These are phyloP conservation scores for Polygonum maritimum DNA, from an alignment of 148 eudicot genomes.

Conservation along the genomic window DNA sequence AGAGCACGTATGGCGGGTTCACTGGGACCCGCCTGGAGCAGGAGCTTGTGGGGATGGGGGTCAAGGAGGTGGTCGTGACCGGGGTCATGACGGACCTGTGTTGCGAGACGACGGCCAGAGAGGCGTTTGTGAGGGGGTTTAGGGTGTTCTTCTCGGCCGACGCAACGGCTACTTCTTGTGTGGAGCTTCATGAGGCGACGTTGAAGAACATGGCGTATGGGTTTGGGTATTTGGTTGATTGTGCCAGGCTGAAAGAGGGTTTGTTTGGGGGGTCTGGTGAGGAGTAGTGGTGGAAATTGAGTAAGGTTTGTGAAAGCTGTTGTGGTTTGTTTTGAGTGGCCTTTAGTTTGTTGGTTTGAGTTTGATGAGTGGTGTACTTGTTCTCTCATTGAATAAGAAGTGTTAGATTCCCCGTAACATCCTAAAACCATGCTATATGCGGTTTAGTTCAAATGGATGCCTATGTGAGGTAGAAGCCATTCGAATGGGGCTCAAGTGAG, in stretches of 20 bases:
- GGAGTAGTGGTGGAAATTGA: not conserved
- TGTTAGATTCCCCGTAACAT: no score
- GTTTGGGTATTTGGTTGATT: constrained; percentile 81
- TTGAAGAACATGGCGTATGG: constrained; percentile 74
- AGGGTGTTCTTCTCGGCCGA: constrained; percentile 78
- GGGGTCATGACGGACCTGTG: constrained; percentile 89
- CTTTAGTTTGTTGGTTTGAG: not conserved
- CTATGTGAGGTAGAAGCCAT: no score
- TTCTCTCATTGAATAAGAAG: not conserved
- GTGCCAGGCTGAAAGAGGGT: constrained; percentile 35
- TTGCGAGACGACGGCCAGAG: constrained; percentile 83
- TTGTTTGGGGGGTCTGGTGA: constrained; percentile 15
- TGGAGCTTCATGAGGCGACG: constrained; percentile 65
- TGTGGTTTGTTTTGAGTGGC: no score
- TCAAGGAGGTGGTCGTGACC: constrained; percentile 58
- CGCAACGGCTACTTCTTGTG: constrained; percentile 62
- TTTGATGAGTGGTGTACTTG: not conserved
- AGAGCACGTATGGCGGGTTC: constrained; percentile 75
- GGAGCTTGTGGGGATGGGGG: constrained; percentile 49
- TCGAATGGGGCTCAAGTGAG: no score
- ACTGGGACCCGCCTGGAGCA: constrained; percentile 57
- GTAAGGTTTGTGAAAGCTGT: no score
- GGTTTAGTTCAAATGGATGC: no score
- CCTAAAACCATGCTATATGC: no score
- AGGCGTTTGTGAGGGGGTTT: constrained; percentile 75